A percentile compares a stretch with the other conserved stretches of the same genome.
Evolutionary conservation across 805 yeast species (phyloP).

Genomic region (Zygoascus tannicola): DNA sequence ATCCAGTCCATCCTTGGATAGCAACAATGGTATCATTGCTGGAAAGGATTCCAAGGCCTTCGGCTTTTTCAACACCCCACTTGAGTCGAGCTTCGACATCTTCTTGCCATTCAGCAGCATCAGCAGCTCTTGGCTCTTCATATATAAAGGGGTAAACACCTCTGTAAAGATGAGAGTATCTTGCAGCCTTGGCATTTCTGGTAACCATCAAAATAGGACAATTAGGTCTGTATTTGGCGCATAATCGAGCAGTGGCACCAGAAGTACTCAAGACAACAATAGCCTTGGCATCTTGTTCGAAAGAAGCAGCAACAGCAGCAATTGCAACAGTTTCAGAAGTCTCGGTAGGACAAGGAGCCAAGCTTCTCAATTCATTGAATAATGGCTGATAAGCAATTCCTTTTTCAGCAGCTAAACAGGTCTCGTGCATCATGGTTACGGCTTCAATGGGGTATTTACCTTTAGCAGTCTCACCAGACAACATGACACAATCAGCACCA

Average conservation of each 20-base stretch:
- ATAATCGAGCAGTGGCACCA: constrained; percentile 91
- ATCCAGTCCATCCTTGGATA: constrained; percentile 98
- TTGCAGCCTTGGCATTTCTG: constrained; percentile 86
- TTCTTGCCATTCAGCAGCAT: constrained; percentile 77
- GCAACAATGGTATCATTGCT: constrained; percentile 87
- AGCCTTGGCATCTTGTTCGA: constrained; percentile 95
- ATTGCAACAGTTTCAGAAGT: constrained; percentile 95
- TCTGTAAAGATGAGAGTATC: constrained; percentile 93
- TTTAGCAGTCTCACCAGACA: constrained; percentile 99
- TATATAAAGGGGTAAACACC: constrained; percentile 97
- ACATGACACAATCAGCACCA: constrained; percentile 99
- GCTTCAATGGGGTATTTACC: constrained; percentile 98
- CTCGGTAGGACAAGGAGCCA: constrained; percentile 80
- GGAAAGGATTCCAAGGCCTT: constrained; percentile 71
- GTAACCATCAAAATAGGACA: constrained; percentile 97
- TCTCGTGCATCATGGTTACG: constrained; percentile 97
- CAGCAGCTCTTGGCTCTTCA: constrained; percentile 42
- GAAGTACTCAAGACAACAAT: constrained; percentile 92
- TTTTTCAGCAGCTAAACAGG: constrained; percentile 91
- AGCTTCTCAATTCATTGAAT: constrained; percentile 80
- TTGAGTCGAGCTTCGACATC: constrained; percentile 93
- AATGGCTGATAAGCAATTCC: constrained; percentile 79
- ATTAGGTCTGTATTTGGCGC: constrained; percentile 95
- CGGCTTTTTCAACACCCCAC: constrained; percentile 87
- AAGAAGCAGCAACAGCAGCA: constrained; percentile 93